phyloP scores from a whole-genome alignment of 208 protist genomes.

The Naegleria fowleri region DNA sequence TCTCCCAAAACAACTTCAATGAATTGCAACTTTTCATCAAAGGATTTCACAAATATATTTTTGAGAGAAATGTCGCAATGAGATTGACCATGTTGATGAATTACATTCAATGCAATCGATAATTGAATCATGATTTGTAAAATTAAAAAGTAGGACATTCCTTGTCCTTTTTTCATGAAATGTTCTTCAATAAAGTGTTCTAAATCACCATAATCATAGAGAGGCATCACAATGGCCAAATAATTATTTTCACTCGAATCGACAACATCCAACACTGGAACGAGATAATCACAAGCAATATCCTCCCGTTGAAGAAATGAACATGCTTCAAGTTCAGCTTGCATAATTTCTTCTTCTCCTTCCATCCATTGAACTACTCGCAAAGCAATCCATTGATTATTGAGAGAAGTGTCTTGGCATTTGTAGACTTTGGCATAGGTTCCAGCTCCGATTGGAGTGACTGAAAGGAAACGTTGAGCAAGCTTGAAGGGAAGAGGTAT shows the following conservation, averaged over 20 bases:
- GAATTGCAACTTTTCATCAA: not conserved
- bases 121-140: not conserved
- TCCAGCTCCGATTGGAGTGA: not conserved
- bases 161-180: not conserved
- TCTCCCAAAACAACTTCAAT: not conserved
- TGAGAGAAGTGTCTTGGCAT: not conserved
- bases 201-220: not conserved
- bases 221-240: not conserved
- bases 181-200: not conserved
- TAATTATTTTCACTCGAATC: not conserved
- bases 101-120: not conserved
- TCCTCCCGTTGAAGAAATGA: not conserved
- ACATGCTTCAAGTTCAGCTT: not conserved
- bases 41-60: not conserved
- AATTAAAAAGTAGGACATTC: not conserved
- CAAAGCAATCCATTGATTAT: not conserved
- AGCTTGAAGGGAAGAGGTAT: too few relatives aligned
- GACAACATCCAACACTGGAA: not conserved
- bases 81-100: not conserved
- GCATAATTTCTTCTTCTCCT: not conserved
- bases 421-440: not conserved
- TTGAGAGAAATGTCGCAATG: not conserved
- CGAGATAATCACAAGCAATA: not conserved
- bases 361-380: not conserved
- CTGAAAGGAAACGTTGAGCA: too few relatives aligned